Evolutionary conservation across 2,329 filamentous ascomycete genomes (phyloP).

Genomic region (Trichophyton benhamiae): DNA sequence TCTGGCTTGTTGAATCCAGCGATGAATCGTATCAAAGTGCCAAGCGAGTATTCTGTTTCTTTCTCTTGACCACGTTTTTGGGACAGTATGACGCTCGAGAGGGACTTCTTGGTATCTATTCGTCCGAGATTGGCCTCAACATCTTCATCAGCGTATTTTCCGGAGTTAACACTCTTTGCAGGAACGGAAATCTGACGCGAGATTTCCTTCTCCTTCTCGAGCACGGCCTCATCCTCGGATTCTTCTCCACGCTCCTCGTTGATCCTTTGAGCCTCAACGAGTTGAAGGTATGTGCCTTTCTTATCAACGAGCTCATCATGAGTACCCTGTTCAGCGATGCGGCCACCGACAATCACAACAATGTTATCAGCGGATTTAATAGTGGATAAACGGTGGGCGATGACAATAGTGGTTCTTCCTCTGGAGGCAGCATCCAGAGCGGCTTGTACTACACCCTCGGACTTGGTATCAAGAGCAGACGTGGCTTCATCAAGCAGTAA

Average conservation of each 20-base stretch:
- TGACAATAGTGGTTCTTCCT: slow-evolving; percentile 87
- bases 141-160: slow-evolving; percentile 22
- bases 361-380: slow-evolving; percentile 94
- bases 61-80: slow-evolving; percentile 39
- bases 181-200: slow-evolving; percentile 8
- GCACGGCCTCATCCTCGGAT: slow-evolving; percentile 20
- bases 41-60: slow-evolving; percentile 52
- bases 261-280: slow-evolving; percentile 83
- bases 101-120: slow-evolving; percentile 41
- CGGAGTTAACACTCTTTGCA: slow-evolving; percentile 12
- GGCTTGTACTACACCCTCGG: slow-evolving; percentile 85
- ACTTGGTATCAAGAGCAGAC: slow-evolving; percentile 84
- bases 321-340: slow-evolving; percentile 84
- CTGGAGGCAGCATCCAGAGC: slow-evolving; percentile 75
- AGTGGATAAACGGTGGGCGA: slow-evolving; percentile 88
- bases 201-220: slow-evolving; percentile 17
- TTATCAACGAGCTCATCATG: slow-evolving; percentile 65
- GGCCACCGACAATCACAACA: slow-evolving; percentile 74
- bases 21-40: slow-evolving; percentile 67
- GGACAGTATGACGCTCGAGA: slow-evolving; percentile 59
- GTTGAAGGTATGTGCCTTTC: slow-evolving; percentile 63
- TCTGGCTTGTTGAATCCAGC: slow-evolving; percentile 66
- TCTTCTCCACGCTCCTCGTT: slow-evolving; percentile 39
- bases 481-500: slow-evolving; percentile 91
- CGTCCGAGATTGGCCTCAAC: slow-evolving; percentile 26